phyloP scores from a whole-genome alignment of 129 eudicot genomes.

The Escallonia rubra region DNA sequence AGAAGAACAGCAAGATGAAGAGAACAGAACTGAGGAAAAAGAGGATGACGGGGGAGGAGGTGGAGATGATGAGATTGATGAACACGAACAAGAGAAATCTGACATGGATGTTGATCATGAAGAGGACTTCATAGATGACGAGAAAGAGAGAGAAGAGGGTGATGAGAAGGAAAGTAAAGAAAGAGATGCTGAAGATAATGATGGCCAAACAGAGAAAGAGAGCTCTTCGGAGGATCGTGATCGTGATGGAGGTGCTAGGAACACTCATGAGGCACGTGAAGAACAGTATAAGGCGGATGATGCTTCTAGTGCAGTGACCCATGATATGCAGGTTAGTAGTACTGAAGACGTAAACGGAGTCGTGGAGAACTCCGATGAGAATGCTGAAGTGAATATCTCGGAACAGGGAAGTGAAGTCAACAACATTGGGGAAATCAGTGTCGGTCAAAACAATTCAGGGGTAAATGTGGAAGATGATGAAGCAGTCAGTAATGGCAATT shows the following conservation, averaged over 20 bases:
- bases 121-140: constrained; percentile 20
- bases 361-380: constrained; percentile 22
- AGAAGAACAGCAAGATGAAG: constrained; percentile 27
- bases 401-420: constrained; percentile 16
- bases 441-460: constrained; percentile 15
- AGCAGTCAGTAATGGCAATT: constrained; percentile 11
- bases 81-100: constrained; percentile 6
- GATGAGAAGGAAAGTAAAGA: constrained; percentile 15
- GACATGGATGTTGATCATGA: constrained; percentile 6
- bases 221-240: constrained; percentile 38
- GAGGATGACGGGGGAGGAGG: constrained; percentile 6
- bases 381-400: constrained; percentile 4
- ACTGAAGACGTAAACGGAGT: constrained; percentile 36
- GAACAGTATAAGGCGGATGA: constrained; percentile 90
- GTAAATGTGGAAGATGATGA: constrained; percentile 14
- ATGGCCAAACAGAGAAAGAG: constrained; percentile 23
- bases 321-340: constrained; percentile 26
- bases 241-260: constrained; percentile 28
- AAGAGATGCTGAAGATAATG: constrained; percentile 22
- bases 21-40: constrained; percentile 32
- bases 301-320: constrained; percentile 96
- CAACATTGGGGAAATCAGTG: constrained; percentile 10
- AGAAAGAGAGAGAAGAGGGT: constrained; percentile 20
- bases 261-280: constrained; percentile 68
- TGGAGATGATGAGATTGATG: constrained; percentile 6